Conservation (phyloP, 768 basidiomycete species). For the Amanita pallidorosea region DNA sequence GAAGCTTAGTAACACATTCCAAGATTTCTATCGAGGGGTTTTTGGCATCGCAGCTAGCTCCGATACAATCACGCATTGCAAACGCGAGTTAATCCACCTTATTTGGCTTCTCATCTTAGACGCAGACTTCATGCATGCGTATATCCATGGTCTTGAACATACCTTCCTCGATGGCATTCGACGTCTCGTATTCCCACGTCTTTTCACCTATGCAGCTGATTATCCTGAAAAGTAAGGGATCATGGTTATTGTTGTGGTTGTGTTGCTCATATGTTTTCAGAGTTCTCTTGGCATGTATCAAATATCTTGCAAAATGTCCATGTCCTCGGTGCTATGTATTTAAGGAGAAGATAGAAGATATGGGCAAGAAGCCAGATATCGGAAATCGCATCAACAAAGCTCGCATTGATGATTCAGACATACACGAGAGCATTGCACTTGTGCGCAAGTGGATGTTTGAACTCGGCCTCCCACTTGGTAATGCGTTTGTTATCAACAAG, state of each 20-base stretch:
- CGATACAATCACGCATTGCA: no score
- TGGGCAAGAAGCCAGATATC: conserved; percentile 18
- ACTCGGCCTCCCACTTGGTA: not conserved
- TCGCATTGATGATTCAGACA: conserved; percentile 1
- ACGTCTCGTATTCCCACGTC: conserved; percentile 19
- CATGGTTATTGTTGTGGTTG: no score
- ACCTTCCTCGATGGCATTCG: conserved; percentile 18
- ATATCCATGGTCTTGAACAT: conserved; percentile 20
- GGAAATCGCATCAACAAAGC: not conserved
- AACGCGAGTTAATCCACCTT: no score
- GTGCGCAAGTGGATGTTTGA: not conserved
- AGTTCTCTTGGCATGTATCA: conserved; percentile 19
- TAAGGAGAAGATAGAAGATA: conserved; percentile 13
- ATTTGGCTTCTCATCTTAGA: conserved; percentile 21
- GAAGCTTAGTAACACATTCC: not conserved
- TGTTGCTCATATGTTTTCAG: conserved; percentile 7
- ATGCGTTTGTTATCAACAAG: not conserved
- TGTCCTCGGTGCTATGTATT: conserved; percentile 22
- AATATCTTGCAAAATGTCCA: conserved; percentile 22
- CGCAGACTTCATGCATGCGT: conserved; percentile 21
- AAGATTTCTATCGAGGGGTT: no score
- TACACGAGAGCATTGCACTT: not conserved
- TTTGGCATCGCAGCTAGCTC: no score
- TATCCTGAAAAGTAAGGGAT: conserved; percentile 27
- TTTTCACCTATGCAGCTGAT: conserved; percentile 26